These are phyloP conservation scores for Achaetomium macrosporum DNA, from an alignment of 2,329 filamentous ascomycete genomes.

Conservation along the genomic window DNA sequence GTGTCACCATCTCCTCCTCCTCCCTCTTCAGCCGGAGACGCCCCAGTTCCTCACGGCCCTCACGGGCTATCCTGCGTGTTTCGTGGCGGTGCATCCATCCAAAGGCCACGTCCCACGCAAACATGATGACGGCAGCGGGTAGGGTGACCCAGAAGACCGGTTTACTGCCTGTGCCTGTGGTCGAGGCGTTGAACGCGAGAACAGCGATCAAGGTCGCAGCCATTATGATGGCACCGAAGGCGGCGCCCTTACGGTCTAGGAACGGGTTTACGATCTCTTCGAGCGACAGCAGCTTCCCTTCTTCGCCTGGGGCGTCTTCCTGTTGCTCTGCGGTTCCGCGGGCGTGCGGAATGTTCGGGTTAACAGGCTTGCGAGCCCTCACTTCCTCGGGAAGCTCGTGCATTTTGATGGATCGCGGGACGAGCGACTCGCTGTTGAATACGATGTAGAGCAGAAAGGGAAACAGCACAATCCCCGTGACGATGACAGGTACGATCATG, in stretches of 20 bases:
- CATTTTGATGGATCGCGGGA: slow-evolving; percentile 61
- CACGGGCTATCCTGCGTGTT: slow-evolving; percentile 56
- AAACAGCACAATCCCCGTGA: slow-evolving; percentile 63
- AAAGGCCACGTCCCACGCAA: slow-evolving; percentile 59
- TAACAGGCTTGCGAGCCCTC: slow-evolving; percentile 53
- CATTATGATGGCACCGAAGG: slow-evolving; percentile 62
- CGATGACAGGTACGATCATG: slow-evolving; percentile 65
- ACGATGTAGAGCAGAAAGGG: slow-evolving; percentile 65
- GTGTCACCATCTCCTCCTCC: slow-evolving; percentile 1
- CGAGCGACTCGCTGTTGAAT: slow-evolving; percentile 57
- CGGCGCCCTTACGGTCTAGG: slow-evolving; percentile 59
- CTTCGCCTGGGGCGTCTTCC: slow-evolving; percentile 43
- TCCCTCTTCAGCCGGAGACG: slow-evolving; percentile 33
- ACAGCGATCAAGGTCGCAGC: slow-evolving; percentile 60
- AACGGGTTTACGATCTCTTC: slow-evolving; percentile 74
- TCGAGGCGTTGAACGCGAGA: slow-evolving; percentile 59
- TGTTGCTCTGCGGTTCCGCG: slow-evolving; percentile 50
- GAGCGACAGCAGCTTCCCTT: slow-evolving; percentile 52
- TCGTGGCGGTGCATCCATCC: slow-evolving; percentile 60
- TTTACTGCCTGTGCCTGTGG: slow-evolving; percentile 41
- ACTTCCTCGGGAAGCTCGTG: slow-evolving; percentile 58
- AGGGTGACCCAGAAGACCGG: slow-evolving; percentile 65
- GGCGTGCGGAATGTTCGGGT: slow-evolving; percentile 65
- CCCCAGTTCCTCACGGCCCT: slow-evolving; percentile 47
- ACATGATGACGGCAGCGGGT: slow-evolving; percentile 62